These are phyloP conservation scores for Clavulina sp. DNA, from an alignment of 768 basidiomycete genomes.

Conservation along the genomic window DNA sequence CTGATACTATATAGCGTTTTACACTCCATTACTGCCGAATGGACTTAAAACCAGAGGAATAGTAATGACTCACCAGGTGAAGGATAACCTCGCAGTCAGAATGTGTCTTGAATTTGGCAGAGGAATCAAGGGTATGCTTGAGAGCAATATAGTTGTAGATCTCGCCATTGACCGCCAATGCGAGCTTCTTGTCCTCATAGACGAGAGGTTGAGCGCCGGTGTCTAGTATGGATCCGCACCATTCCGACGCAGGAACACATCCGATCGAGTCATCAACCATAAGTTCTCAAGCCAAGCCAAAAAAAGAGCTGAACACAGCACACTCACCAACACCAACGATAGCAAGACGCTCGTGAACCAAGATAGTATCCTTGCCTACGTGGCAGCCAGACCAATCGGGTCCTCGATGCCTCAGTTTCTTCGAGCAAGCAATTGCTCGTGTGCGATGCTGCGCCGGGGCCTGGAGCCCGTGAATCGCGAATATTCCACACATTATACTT, in stretches of 20 bases:
- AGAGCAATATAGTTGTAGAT: slow-evolving; percentile 93
- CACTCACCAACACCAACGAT: slow-evolving; percentile 87
- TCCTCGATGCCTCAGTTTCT: slow-evolving; percentile 80
- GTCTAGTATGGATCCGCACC: slow-evolving; percentile 35
- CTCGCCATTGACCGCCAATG: slow-evolving; percentile 93
- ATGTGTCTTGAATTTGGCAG: slow-evolving; percentile 81
- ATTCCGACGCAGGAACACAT: background rate
- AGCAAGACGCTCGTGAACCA: slow-evolving; percentile 91
- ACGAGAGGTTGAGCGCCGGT: slow-evolving; percentile 90
- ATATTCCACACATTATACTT: slow-evolving; percentile 72
- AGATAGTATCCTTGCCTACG: slow-evolving; percentile 61
- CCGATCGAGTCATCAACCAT: slow-evolving; percentile 3
- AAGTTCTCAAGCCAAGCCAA: slow-evolving; percentile 16
- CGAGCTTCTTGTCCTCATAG: slow-evolving; percentile 66
- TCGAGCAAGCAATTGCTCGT: slow-evolving; percentile 68
- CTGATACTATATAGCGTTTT: slow-evolving; percentile 48
- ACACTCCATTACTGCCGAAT: no score
- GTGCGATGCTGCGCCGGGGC: slow-evolving; percentile 52
- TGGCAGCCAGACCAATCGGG: slow-evolving; percentile 98
- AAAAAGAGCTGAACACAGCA: background rate
- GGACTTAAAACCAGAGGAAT: no score
- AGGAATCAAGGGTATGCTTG: slow-evolving; percentile 42
- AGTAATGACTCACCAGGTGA: slow-evolving; percentile 44
- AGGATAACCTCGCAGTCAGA: slow-evolving; percentile 98
- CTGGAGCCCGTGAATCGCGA: slow-evolving; percentile 66